Evolutionary conservation across 805 yeast genomes (phyloP).

Genomic region (Nakazawaea peltata): DNA sequence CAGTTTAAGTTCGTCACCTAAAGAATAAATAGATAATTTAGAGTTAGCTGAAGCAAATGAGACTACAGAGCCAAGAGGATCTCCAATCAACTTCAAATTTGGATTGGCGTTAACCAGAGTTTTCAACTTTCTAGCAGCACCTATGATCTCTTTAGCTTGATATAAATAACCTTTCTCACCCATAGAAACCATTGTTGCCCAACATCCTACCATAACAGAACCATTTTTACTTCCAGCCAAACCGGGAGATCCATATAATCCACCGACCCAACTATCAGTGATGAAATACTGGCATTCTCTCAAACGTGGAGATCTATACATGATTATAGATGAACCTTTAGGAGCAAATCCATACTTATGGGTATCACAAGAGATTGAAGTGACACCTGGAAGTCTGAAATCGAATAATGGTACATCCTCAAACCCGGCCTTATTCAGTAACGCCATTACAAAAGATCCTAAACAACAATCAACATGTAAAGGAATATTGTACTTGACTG

Average conservation of each 20-base stretch:
- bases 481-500: slow-evolving; percentile 64
- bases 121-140: slow-evolving; percentile 54
- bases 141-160: slow-evolving; percentile 59
- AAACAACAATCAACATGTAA: slow-evolving; percentile 94
- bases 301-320: slow-evolving; percentile 68
- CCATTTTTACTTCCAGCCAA: slow-evolving; percentile 97
- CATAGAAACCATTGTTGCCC: slow-evolving; percentile 83
- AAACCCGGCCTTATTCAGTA: slow-evolving; percentile 57
- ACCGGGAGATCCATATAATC: slow-evolving; percentile 93
- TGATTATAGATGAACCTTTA: slow-evolving; percentile 86
- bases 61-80: slow-evolving; percentile 78
- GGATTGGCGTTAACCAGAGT: slow-evolving; percentile 35
- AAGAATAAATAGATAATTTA: slow-evolving; percentile 59
- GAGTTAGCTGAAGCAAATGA: slow-evolving; percentile 52
- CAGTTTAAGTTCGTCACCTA: slow-evolving; percentile 61
- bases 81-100: slow-evolving; percentile 67
- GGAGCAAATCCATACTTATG: slow-evolving; percentile 99
- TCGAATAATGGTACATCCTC: slow-evolving; percentile 54
- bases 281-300: slow-evolving; percentile 81
- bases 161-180: slow-evolving; percentile 79
- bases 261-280: slow-evolving; percentile 85
- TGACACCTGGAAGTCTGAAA: slow-evolving; percentile 85
- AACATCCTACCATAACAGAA: slow-evolving; percentile 94
- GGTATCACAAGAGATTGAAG: slow-evolving; percentile 98
- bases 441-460: slow-evolving; percentile 87